Base-by-base conservation (phyloP, 805 yeast genomes). In the Ogataea polymorpha region DNA sequence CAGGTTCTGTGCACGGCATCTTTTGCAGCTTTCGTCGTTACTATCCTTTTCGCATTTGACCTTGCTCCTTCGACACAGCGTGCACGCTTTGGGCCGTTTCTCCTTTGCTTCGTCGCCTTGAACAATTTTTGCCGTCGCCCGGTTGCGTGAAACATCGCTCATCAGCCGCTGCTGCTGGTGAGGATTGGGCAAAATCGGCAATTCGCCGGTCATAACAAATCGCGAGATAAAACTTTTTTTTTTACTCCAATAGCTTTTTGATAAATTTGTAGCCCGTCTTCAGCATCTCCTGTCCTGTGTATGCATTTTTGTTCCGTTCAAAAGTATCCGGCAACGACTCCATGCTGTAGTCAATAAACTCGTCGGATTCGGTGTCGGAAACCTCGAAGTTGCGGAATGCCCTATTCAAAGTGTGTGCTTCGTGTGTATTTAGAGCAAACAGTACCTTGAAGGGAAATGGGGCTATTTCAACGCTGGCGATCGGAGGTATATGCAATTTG, bases 401-500 rank as follows among this genome's bases (percentile, higher is more conserved):
- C n/a, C 35, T 29, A 8, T 67, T 61, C 12, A 63, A 54, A 3
- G 57, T 40, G 23, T 42, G 46, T 2, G 52, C 39, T 29, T 54
- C 58, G 35, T 54, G 54, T 2, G 62, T 55, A 38, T 56, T 53
- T 25, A 50, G 37, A 12, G 56, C 58, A 39, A 46, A 57, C 12
- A 54, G 38, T 3, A 78, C 65, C 33, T 62, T 62, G 49, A 71
- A 77, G 0, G 76, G 86, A 53, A 86, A 86, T 3, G 93, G 91
- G 9, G 79, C 63, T 21, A 74, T 63, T 3, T 82, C 88, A 12
- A 79, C 65, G 1, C 86, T 74, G 13, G 82, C 75, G 17, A 86
- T 82, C 1, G 86, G 84, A 3, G 95, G 95, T 2, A 86, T 79
- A 50, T 82, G 89, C 35, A 70, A 75, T 52, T 77, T 81, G 53